A percentile compares a stretch with the other conserved stretches of the same genome.
Conservation (phyloP, 2,329 filamentous ascomycete genomes). For the Aspergillus ibericus region DNA sequence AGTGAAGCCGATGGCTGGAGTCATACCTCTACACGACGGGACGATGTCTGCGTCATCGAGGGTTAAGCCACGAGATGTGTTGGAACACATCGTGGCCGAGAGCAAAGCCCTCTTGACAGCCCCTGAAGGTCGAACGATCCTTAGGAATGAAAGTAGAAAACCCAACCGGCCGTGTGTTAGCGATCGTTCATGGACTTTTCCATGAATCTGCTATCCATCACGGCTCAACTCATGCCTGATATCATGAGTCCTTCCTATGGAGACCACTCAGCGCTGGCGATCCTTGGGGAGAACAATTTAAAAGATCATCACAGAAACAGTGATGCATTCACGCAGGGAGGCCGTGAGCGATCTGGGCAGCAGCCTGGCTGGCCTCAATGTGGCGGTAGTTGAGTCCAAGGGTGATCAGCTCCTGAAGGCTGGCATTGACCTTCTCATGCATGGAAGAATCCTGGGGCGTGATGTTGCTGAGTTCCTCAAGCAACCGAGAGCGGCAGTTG, state of each 20-base stretch:
- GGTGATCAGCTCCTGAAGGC: conserved; percentile 45
- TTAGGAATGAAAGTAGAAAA: not conserved
- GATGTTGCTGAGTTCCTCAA: conserved; percentile 42
- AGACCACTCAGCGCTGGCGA: not conserved
- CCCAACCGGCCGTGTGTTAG: not conserved
- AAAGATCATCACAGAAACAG: not conserved
- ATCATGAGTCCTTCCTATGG: not conserved
- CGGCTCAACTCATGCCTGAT: not conserved
- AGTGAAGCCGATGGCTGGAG: not conserved
- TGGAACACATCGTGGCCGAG: not conserved
- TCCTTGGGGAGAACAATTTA: not conserved
- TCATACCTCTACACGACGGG: not conserved
- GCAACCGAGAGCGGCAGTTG: conserved; percentile 41
- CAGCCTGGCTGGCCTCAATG: conserved; percentile 43
- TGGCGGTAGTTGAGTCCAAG: conserved; percentile 45
- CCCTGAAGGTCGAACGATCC: not conserved
- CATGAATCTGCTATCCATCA: not conserved
- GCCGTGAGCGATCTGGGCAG: conserved; percentile 35
- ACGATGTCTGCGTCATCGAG: not conserved
- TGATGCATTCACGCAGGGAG: conserved; percentile 33
- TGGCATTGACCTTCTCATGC: conserved; percentile 47
- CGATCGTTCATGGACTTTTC: not conserved
- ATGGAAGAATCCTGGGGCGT: conserved; percentile 42
- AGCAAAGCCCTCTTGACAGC: not conserved
- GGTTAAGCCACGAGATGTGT: not conserved